Base-by-base conservation (phyloP, 257 asterid genomes). In the Ballota nigra region DNA sequence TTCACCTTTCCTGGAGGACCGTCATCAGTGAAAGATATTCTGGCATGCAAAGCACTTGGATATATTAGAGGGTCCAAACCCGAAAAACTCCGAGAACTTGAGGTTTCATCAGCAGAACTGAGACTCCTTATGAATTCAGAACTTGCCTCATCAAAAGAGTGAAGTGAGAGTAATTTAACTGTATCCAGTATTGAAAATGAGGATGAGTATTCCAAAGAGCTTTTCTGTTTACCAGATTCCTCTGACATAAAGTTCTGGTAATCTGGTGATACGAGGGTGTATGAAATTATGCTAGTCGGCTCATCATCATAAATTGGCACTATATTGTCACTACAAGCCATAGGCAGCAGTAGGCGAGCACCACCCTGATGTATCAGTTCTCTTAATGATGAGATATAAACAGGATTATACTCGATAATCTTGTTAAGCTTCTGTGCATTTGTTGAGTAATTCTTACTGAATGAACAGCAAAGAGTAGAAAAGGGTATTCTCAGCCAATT, bases 261-360 rank as follows among this genome's bases (percentile, higher is more conserved):
- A 45, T 86, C 85, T 9, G 83, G 79, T 45, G 95, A 83, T 70
- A 75, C 83, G 75, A 90, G 82, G 51, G 89, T 80, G 72, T 83
- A 85, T 4, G 96, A 71, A 74, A 90, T 83, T 49, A 87, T 74
- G 72, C 96, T 90, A 29, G 95, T 90, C 20, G 95, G 95, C 79
- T 89, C 95, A 80, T 89, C 93, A 3, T 89, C 96, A 77, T 84
- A 89, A 67, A 89, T 81, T 23, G 96, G 91, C 63, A 89, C 83
- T 71, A 87, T 72, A 68, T 68, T 75, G 81, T 80, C 87, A 56
- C 79, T 53, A 70, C 79, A 66, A 75, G 86, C 84, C 24, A 65
- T 33, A 53, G 92, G 89, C 28, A 86, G 86, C 77, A 89, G 84
- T 58, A 86, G 62, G 63, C 91, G 80, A 34, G 84, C 86, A 75